These are phyloP conservation scores for Camillea tinctor DNA, from an alignment of 2,329 filamentous ascomycete species.

Conservation along the genomic window DNA sequence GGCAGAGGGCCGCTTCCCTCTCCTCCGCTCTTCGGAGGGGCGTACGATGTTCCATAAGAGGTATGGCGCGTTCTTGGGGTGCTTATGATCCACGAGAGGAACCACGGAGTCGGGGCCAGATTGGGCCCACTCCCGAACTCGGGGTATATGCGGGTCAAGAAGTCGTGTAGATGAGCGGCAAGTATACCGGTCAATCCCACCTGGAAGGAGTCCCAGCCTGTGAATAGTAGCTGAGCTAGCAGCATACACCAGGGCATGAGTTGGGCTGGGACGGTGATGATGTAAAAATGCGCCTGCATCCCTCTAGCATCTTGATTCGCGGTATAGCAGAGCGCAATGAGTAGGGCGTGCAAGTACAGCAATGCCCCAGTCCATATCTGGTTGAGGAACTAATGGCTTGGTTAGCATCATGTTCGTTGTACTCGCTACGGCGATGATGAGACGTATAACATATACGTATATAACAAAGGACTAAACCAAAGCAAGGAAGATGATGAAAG, in stretches of 20 bases:
- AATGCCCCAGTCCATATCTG: slow-evolving; percentile 49
- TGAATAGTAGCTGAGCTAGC: slow-evolving; percentile 68
- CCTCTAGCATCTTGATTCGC: slow-evolving; percentile 83
- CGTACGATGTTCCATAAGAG: slow-evolving; percentile 63
- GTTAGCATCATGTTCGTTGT: slow-evolving; percentile 23
- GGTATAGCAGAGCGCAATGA: slow-evolving; percentile 80
- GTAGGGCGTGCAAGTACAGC: slow-evolving; percentile 63
- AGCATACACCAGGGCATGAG: slow-evolving; percentile 80
- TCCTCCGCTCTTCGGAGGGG: slow-evolving; percentile 29
- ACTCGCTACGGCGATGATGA: not conserved
- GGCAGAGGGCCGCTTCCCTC: slow-evolving; percentile 52
- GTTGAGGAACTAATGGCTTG: slow-evolving; percentile 46
- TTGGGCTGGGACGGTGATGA: slow-evolving; percentile 81
- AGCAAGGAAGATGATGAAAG: slow-evolving; percentile 23
- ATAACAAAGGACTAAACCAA: slow-evolving; percentile 12
- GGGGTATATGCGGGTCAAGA: slow-evolving; percentile 83
- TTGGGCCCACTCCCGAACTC: slow-evolving; percentile 83
- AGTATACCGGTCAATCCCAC: slow-evolving; percentile 75
- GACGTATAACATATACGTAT: slow-evolving; percentile 5
- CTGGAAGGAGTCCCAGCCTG: slow-evolving; percentile 55
- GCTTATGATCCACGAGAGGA: slow-evolving; percentile 67
- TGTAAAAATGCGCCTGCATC: slow-evolving; percentile 72
- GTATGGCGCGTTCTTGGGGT: slow-evolving; percentile 48
- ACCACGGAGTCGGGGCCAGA: slow-evolving; percentile 69
- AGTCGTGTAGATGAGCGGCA: slow-evolving; percentile 88